A percentile compares a stretch with the other conserved stretches of the same genome.
Conservation (phyloP, 257 asterid genomes). For the Lithospermum erythrorhizon region DNA sequence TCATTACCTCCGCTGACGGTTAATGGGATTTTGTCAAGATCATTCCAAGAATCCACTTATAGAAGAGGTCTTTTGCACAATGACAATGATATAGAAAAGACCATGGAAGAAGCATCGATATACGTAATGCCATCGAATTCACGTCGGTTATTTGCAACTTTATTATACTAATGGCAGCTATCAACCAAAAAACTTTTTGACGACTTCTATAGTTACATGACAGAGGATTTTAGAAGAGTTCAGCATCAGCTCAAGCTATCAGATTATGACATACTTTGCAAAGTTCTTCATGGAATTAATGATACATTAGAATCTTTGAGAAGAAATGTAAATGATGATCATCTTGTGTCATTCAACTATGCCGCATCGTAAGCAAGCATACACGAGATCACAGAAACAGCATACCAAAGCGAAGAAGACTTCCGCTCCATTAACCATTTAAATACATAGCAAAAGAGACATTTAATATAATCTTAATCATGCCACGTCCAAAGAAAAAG, state of each 20-base stretch:
- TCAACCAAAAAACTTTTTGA: too few relatives aligned
- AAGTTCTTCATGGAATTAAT: background rate
- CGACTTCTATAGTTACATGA: background rate
- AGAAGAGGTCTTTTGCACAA: background rate
- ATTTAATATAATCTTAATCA: too few relatives aligned
- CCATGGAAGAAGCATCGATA: too few relatives aligned
- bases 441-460: too few relatives aligned
- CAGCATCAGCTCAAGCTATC: too few relatives aligned
- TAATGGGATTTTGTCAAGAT: too few relatives aligned
- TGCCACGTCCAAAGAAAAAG: too few relatives aligned
- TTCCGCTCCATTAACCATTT: too few relatives aligned
- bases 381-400: too few relatives aligned
- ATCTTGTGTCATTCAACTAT: background rate
- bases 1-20: too few relatives aligned
- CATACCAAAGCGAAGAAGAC: background rate
- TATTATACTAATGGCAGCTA: background rate
- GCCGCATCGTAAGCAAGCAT: too few relatives aligned
- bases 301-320: background rate
- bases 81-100: background rate
- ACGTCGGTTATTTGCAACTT: background rate
- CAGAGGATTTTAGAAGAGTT: background rate
- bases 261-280: background rate
- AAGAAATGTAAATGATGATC: background rate
- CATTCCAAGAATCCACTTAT: background rate
- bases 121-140: slow-evolving; percentile 1